These are phyloP conservation scores for Triticum turgidum DNA, from an alignment of 176 grass and related monocot genomes.

Conservation along the genomic window DNA sequence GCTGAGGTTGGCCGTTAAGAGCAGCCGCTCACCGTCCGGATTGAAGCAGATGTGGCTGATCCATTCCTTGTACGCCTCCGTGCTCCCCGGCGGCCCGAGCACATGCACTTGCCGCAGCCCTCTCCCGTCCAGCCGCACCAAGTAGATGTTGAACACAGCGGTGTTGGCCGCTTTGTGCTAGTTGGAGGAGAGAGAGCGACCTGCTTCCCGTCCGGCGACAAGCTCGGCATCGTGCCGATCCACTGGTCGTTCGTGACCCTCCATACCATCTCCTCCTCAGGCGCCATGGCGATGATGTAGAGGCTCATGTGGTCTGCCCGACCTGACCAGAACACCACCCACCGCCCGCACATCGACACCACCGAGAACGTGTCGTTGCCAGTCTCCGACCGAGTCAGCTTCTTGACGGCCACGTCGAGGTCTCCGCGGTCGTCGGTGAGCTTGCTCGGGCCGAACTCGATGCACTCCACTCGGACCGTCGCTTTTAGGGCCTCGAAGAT, in stretches of 20 bases:
- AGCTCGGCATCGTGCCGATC: constrained; percentile 90
- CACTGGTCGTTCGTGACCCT: constrained; percentile 70
- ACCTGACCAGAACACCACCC: constrained; percentile 57
- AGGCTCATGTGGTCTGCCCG: constrained; percentile 88
- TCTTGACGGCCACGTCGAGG: too few species aligned
- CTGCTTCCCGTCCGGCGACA: constrained; percentile 67
- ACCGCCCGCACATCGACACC: too few species aligned
- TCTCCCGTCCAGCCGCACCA: constrained; percentile 64
- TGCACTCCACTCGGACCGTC: too few species aligned
- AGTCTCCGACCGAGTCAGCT: too few species aligned
- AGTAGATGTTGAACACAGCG: constrained; percentile 71
- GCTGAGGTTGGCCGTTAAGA: constrained; percentile 81
- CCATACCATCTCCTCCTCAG: constrained; percentile 46
- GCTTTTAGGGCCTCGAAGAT: too few species aligned
- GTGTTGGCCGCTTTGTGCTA: constrained; percentile 60
- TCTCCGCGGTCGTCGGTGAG: too few species aligned
- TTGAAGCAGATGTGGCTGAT: constrained; percentile 97
- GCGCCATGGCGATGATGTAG: constrained; percentile 63
- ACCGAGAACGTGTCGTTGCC: too few species aligned
- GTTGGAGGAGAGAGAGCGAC: constrained; percentile 90
- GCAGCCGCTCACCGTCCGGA: constrained; percentile 65
- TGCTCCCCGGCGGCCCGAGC: constrained; percentile 40
- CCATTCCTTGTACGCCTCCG: constrained; percentile 59
- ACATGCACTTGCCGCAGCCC: constrained; percentile 60
- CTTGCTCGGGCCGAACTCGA: too few species aligned